phyloP scores from a whole-genome alignment of 192 early-diverging fungal genomes.

The Spizellomyces sp. region DNA sequence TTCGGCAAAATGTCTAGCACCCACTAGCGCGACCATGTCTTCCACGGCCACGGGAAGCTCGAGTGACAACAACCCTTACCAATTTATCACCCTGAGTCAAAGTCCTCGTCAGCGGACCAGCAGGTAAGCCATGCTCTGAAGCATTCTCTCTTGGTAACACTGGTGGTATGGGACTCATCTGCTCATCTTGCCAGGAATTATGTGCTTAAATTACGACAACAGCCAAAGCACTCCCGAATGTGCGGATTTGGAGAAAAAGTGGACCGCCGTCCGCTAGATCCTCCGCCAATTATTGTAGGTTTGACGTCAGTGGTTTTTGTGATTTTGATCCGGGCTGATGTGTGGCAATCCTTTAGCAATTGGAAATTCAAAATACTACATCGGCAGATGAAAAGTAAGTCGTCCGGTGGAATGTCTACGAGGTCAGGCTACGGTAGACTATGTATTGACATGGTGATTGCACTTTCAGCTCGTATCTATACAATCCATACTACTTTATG shows the following conservation, averaged over 20 bases:
- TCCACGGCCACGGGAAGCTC: no score
- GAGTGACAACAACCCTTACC: conserved; percentile 29
- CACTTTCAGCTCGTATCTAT: conserved; percentile 37
- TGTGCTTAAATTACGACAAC: conserved; percentile 71
- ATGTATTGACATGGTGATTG: background rate
- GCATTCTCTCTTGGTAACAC: background rate
- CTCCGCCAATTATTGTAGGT: conserved; percentile 69
- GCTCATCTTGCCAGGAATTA: conserved; percentile 19
- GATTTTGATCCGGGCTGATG: background rate
- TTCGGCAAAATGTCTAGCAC: no score
- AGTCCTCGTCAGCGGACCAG: conserved; percentile 27
- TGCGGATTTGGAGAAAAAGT: conserved; percentile 94
- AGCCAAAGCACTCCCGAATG: conserved; percentile 89
- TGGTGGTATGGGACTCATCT: background rate
- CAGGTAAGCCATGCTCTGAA: conserved; percentile 14
- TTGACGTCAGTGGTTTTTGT: background rate
- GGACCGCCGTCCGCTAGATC: conserved; percentile 79
- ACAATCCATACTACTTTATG: conserved; percentile 96
- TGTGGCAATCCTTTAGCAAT: conserved; percentile 23
- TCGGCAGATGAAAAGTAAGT: conserved; percentile 27
- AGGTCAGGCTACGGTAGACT: conserved; percentile 28
- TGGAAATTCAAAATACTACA: conserved; percentile 26
- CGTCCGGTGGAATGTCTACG: background rate
- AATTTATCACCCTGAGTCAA: conserved; percentile 31
- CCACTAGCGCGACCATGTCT: no score